Conservation (phyloP, 371 early-diverging fungal genomes). For the Apophysomyces ossiformis region DNA sequence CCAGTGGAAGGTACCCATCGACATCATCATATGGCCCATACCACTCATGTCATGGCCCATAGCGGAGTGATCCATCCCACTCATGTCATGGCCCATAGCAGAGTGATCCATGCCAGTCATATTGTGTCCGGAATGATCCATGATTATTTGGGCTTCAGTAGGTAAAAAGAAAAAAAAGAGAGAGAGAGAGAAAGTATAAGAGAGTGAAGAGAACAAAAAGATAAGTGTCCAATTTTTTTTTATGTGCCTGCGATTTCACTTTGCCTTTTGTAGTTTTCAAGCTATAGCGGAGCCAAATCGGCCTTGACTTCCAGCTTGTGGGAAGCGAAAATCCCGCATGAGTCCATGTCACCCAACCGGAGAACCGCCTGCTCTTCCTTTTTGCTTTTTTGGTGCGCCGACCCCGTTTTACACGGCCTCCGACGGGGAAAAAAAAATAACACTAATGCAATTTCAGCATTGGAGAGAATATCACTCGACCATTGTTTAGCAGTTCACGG, state of each 20-base stretch:
- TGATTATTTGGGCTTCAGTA: background rate
- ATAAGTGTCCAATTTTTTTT: too few species aligned
- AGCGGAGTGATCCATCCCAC: conserved; percentile 18
- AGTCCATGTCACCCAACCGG: background rate
- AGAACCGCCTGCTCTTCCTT: background rate
- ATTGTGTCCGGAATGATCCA: conserved; percentile 4
- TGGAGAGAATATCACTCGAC: background rate
- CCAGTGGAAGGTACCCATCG: conserved; percentile 58
- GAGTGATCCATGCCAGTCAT: conserved; percentile 5
- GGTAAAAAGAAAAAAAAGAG: background rate
- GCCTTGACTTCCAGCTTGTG: background rate
- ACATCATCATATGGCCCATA: conserved; percentile 29
- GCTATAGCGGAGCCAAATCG: background rate
- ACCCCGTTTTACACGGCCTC: too few species aligned
- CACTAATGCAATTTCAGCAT: too few species aligned
- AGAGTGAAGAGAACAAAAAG: background rate
- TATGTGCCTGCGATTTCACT: background rate
- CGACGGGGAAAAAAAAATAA: too few species aligned
- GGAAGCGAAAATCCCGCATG: conserved; percentile 5
- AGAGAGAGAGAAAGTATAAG: background rate
- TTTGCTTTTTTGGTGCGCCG: too few species aligned
- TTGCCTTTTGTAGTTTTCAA: background rate
- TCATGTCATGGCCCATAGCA: conserved; percentile 23
- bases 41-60: conserved; percentile 14
- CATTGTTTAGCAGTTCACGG: background rate